A percentile compares a stretch with the other conserved stretches of the same genome.
Conservation (phyloP, 441 rosid genomes). For the Gossypium trilobum region DNA sequence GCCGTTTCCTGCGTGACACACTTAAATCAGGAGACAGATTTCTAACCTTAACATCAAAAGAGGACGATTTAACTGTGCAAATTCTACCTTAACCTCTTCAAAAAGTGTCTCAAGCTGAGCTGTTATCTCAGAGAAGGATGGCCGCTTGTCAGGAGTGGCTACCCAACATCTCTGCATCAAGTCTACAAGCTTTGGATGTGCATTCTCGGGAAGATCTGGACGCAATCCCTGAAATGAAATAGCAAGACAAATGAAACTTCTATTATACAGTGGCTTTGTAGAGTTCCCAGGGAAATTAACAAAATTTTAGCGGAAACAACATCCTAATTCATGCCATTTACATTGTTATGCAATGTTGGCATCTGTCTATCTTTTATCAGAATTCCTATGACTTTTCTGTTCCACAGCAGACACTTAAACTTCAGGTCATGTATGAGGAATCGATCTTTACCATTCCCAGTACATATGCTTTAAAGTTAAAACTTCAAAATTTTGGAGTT, state of each 20-base stretch:
- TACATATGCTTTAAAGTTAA: neutral
- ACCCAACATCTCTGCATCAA: conserved; percentile 77
- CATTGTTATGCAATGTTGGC: neutral
- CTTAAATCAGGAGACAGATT: neutral
- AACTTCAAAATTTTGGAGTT: neutral
- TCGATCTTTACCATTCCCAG: neutral
- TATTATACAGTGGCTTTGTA: neutral
- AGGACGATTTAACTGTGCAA: neutral
- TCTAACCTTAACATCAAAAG: neutral
- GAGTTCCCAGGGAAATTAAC: neutral
- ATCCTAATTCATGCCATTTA: neutral
- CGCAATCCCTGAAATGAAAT: conserved; percentile 47
- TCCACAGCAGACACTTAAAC: neutral
- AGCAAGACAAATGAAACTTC: neutral
- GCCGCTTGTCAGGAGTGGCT: conserved; percentile 41
- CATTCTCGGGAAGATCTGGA: conserved; percentile 48
- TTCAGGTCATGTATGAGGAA: neutral
- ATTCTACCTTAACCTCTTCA: conserved; percentile 39
- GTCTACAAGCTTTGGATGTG: conserved; percentile 41
- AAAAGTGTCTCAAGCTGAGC: conserved; percentile 44
- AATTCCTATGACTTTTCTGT: neutral
- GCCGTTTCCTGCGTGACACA: conserved; percentile 28
- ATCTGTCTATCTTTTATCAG: neutral
- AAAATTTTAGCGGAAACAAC: neutral
- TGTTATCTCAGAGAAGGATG: conserved; percentile 44